Evolutionary conservation across 2,329 filamentous ascomycete species (phyloP).

Genomic region (Calonectria pseudoturangicola): DNA sequence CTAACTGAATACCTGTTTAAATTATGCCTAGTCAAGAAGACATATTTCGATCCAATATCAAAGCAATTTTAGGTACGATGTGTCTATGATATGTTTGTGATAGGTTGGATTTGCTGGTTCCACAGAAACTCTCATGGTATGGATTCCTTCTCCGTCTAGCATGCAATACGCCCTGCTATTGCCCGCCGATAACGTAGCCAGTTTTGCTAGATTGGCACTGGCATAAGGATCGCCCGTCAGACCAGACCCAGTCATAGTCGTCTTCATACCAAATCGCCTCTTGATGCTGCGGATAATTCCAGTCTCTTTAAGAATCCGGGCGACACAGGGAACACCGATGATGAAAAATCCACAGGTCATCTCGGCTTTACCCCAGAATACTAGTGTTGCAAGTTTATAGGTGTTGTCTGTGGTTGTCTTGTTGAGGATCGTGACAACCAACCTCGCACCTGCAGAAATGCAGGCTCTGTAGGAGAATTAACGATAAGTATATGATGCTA

Average conservation of each 20-base stretch:
- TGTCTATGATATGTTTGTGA: background rate
- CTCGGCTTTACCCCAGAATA: slow-evolving; percentile 4
- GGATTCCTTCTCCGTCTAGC: slow-evolving; percentile 10
- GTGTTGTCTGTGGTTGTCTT: slow-evolving; percentile 1
- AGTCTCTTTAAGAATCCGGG: background rate
- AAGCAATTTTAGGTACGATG: background rate
- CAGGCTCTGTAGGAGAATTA: background rate
- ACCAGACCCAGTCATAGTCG: background rate
- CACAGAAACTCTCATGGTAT: background rate
- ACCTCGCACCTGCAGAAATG: background rate
- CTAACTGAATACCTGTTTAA: too few species aligned
- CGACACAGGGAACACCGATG: slow-evolving; percentile 1
- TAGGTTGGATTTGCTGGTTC: background rate
- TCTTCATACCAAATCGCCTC: slow-evolving; percentile 1
- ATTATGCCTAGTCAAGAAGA: too few species aligned
- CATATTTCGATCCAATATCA: background rate
- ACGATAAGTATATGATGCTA: background rate
- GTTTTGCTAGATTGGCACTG: background rate
- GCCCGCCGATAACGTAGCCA: background rate
- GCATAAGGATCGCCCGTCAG: background rate
- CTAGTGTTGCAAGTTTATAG: background rate
- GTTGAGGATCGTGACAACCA: background rate
- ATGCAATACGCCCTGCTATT: slow-evolving; percentile 7
- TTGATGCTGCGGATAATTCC: background rate
- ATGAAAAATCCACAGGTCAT: slow-evolving; percentile 11